Evolutionary conservation across 345 rosid species (phyloP), one percentile per base, ranked within the genome.

Genomic region (Combretum micranthum): DNA sequence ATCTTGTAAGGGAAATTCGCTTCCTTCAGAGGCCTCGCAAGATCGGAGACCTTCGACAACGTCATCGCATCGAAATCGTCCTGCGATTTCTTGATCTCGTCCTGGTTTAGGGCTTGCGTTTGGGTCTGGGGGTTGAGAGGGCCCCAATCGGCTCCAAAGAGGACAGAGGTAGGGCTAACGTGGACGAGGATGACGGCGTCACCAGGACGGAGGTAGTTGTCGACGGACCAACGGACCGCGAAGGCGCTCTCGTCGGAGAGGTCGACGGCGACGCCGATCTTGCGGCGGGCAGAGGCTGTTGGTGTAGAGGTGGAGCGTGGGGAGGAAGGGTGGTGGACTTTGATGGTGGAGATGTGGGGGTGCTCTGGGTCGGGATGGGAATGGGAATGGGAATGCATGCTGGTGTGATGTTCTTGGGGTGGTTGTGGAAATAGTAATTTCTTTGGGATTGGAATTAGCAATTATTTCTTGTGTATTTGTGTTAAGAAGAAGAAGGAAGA

Each of bases 1-100:
- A 68, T 72, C 71, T 75, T 75, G 69, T 44, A 68, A 3, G 76
- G 80, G 11, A 75, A 64, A 50, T 71, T 70, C 6, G 74, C 76
- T 42, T 75, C 76, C 65, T 56, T 68, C 18, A 75, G 52, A 26
- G 80, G 80, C 44, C 44, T 62, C 20, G 80, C 70, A 21, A 75
- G 50, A 58, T 75, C 76, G 37, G 69, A 58, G 26, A 52, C 67
- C 57, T 75, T 75, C 13, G 76, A 64, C 2, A 74, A 74, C 5
- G 76, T 71, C 56, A 71, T 64, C 2, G 76, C 63, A 20, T 68
- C 76, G 42, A 62, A 72, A 37, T 71, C 80, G 3, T 71, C 76
- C 64, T 61, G 55, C 42, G 53, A 50, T 56, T 51, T 61, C n/a
- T 21, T 48, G 52, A 57, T 44, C 19, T 52, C 42, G 22, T 19